These are phyloP conservation scores for Pseudocercospora musae DNA, from an alignment of 2,329 filamentous ascomycete species.

Conservation along the genomic window DNA sequence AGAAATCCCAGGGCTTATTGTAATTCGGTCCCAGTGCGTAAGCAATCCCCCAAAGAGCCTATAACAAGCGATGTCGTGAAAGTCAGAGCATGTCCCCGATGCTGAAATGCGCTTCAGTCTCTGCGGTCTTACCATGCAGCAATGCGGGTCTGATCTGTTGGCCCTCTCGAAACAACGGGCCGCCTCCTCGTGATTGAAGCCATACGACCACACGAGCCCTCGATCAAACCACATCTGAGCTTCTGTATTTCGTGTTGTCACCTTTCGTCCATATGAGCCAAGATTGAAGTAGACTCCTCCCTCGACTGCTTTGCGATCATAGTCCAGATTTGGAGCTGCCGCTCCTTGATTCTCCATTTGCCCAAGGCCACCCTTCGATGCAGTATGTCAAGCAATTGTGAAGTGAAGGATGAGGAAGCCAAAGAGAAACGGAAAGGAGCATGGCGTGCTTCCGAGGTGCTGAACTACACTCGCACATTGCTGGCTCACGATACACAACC, in stretches of 20 bases:
- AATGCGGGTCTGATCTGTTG: slow-evolving; percentile 52
- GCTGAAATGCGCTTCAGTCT: not conserved
- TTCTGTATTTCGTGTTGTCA: slow-evolving; percentile 52
- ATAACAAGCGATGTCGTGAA: not conserved
- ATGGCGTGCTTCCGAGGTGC: not conserved
- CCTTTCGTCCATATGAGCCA: slow-evolving; percentile 54
- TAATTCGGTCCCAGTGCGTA: slow-evolving; percentile 73
- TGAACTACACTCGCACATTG: not conserved
- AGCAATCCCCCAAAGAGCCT: slow-evolving; percentile 65
- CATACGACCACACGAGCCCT: slow-evolving; percentile 70
- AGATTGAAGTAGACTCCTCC: slow-evolving; percentile 50
- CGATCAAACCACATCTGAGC: slow-evolving; percentile 68
- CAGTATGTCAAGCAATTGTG: not conserved
- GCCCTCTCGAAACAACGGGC: slow-evolving; percentile 61
- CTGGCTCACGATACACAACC: not conserved
- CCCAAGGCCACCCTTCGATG: too few relatives aligned
- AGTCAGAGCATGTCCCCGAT: not conserved
- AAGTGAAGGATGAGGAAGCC: not conserved
- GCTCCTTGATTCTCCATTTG: not conserved
- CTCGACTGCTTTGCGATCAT: not conserved
- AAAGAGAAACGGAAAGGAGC: not conserved
- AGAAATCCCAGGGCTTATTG: slow-evolving; percentile 74
- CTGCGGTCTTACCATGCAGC: slow-evolving; percentile 46
- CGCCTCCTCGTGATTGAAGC: slow-evolving; percentile 73
- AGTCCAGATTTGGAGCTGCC: not conserved